Evolutionary conservation across 805 yeast genomes (phyloP).

Genomic region (Pichia insulana): DNA sequence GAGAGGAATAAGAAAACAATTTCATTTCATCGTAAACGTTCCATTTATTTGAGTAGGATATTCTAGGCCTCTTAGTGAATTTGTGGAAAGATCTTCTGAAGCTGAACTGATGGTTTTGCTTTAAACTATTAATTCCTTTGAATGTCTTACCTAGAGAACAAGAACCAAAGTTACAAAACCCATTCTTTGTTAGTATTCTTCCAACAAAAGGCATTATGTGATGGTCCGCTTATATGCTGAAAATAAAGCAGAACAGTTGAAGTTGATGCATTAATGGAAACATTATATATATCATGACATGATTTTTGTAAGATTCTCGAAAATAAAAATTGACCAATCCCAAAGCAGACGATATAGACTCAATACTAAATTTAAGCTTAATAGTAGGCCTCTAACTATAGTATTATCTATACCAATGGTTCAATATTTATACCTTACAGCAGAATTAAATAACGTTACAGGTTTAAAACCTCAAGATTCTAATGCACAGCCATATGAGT

Average conservation of each 20-base stretch:
- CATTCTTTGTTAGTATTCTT: background rate
- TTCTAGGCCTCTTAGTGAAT: conserved; percentile 8
- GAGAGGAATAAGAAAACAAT: conserved; percentile 25
- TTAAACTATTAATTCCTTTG: background rate
- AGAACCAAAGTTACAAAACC: no score
- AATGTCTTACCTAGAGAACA: background rate
- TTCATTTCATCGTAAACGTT: conserved; percentile 23
- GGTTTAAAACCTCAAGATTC: conserved; percentile 47
- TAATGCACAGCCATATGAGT: conserved; percentile 56
- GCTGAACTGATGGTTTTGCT: background rate
- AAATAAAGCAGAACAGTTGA: no score
- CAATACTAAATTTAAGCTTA: no score
- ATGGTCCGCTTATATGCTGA: background rate
- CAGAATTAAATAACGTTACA: conserved; percentile 30
- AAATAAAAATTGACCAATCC: no score
- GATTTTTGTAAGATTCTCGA: no score
- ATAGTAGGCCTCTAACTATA: no score
- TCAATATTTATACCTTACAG: conserved; percentile 25
- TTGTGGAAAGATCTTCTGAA: conserved; percentile 5
- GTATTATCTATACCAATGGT: conserved; percentile 14
- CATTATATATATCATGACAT: no score
- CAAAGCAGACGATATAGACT: no score
- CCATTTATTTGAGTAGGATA: conserved; percentile 14
- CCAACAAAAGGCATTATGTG: background rate
- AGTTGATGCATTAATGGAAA: no score